These are phyloP conservation scores for Leccinellum rugosiceps DNA, from an alignment of 768 basidiomycete species.

Conservation along the genomic window DNA sequence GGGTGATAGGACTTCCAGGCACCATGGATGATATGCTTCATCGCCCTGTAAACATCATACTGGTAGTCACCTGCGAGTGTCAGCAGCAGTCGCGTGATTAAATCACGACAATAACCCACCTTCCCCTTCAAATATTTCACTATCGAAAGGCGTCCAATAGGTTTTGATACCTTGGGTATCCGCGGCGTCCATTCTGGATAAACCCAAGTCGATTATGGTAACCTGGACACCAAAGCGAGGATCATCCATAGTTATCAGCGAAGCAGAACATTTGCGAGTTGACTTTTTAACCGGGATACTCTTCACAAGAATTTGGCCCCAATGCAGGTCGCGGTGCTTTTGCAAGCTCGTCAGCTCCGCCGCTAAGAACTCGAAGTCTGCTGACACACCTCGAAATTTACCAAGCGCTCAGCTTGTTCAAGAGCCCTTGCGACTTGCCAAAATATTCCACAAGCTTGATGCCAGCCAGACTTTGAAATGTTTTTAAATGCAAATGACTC, in stretches of 20 bases:
- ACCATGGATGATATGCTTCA: slow-evolving; percentile 58
- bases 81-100: slow-evolving; percentile 1
- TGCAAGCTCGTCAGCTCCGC: background rate
- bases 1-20: slow-evolving; percentile 79
- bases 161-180: slow-evolving; percentile 43
- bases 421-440: slow-evolving; percentile 86
- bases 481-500: slow-evolving; percentile 75
- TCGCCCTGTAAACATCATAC: slow-evolving; percentile 91
- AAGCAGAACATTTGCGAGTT: slow-evolving; percentile 32
- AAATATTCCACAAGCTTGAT: slow-evolving; percentile 83
- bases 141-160: slow-evolving; percentile 82
- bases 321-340: slow-evolving; percentile 98
- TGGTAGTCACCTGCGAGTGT: slow-evolving; percentile 74
- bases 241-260: slow-evolving; percentile 61
- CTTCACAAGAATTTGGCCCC: slow-evolving; percentile 92
- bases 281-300: slow-evolving; percentile 37
- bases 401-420: slow-evolving; percentile 72
- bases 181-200: slow-evolving; percentile 76
- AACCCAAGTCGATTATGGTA: slow-evolving; percentile 92
- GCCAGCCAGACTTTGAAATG: slow-evolving; percentile 66
- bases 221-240: slow-evolving; percentile 62
- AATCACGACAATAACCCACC: slow-evolving; percentile 44
- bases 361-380: background rate
- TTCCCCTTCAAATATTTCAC: slow-evolving; percentile 88
- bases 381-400: slow-evolving; percentile 78